These are phyloP conservation scores for Plantago elongata DNA, from an alignment of 257 asterid species.

Conservation along the genomic window DNA sequence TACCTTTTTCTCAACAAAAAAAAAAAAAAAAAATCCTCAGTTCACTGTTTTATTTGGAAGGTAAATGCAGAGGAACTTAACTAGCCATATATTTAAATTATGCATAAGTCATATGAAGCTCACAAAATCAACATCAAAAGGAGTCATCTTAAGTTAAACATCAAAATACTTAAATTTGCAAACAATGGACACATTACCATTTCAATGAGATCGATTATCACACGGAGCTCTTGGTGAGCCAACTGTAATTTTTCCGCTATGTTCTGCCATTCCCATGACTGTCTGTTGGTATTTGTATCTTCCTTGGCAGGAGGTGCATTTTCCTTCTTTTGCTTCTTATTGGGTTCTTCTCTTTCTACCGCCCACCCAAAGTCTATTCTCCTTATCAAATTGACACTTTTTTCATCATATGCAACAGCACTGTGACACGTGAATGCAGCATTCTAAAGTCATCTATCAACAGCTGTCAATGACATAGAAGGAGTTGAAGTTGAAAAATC, in stretches of 20 bases:
- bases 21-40: too few species aligned
- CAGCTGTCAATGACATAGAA: not conserved
- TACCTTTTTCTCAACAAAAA: too few species aligned
- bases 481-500: conserved; percentile 16
- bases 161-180: not conserved
- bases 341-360: conserved; percentile 86
- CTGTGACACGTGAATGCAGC: conserved; percentile 36
- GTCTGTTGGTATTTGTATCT: conserved; percentile 42
- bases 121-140: too few species aligned
- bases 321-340: conserved; percentile 78
- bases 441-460: conserved; percentile 11
- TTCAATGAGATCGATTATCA: conserved; percentile 86
- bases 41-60: too few species aligned
- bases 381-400: conserved; percentile 62
- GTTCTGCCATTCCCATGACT: conserved; percentile 83
- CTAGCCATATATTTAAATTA: too few species aligned
- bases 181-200: conserved; percentile 40
- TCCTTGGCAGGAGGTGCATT: conserved; percentile 41
- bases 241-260: conserved; percentile 81
- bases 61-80: too few species aligned
- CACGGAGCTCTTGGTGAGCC: conserved; percentile 96
- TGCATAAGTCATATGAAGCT: too few species aligned
- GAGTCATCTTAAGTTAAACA: too few species aligned
- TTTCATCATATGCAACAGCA: conserved; percentile 82
- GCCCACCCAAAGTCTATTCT: conserved; percentile 93